A percentile compares a stretch with the other conserved stretches of the same genome.
Evolutionary conservation across 1,139 yeast species (phyloP).

Genomic region (Hansenula sp.): DNA sequence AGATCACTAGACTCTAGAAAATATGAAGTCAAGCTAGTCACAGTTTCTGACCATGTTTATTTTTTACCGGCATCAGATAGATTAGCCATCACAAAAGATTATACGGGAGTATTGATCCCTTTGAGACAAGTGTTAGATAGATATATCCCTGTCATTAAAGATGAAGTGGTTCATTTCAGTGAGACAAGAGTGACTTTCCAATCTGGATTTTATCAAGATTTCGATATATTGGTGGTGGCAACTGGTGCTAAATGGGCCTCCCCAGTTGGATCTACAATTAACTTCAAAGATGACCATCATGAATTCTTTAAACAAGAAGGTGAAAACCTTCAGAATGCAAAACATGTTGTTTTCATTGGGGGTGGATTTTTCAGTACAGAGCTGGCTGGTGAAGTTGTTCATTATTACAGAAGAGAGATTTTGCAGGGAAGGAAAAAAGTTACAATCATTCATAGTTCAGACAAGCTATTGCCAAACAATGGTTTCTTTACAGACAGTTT

Average conservation of each 20-base stretch:
- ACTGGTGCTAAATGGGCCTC: constrained; percentile 18
- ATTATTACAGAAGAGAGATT: constrained; percentile 1
- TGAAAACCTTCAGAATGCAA: constrained; percentile 5
- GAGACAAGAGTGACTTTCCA: not conserved
- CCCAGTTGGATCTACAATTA: constrained; percentile 9
- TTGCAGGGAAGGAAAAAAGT: not conserved
- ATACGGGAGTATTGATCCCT: not conserved
- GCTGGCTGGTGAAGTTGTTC: constrained; percentile 17
- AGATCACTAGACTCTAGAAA: not conserved
- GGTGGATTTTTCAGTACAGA: constrained; percentile 20
- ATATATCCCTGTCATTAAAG: constrained; percentile 9
- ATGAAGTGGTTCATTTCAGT: constrained; percentile 7
- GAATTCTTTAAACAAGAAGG: not conserved
- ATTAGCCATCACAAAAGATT: constrained; percentile 1
- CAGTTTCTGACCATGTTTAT: not conserved
- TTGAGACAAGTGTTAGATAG: constrained; percentile 8
- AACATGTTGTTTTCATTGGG: constrained; percentile 17
- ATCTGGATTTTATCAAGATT: not conserved
- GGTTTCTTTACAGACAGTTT: not conserved
- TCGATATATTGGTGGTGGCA: constrained; percentile 18
- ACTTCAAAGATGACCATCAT: constrained; percentile 4
- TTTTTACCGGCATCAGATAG: not conserved
- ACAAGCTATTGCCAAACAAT: not conserved
- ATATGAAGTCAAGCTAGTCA: constrained; percentile 1
- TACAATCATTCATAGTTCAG: constrained; percentile 2